These are phyloP conservation scores for Claviceps cyperi DNA, from an alignment of 2,329 filamentous ascomycete species.

Conservation along the genomic window DNA sequence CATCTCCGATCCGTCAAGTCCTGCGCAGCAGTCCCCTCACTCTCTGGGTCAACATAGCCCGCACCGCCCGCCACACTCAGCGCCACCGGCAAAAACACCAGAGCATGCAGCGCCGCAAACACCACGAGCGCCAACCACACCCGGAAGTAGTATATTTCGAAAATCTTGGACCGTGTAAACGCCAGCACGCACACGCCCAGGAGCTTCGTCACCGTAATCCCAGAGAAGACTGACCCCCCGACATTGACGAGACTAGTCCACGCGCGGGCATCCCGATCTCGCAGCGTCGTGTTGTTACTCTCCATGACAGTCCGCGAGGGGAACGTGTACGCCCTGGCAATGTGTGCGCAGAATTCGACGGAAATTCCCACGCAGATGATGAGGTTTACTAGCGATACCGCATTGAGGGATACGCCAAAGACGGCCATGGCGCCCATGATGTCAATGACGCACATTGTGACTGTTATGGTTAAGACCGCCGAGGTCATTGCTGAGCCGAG, in stretches of 20 bases:
- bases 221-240: constrained; percentile 84
- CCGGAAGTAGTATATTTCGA: constrained; percentile 98
- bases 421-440: constrained; percentile 93
- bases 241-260: constrained; percentile 94
- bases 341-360: constrained; percentile 95
- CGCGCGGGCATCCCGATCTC: constrained; percentile 68
- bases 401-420: constrained; percentile 79
- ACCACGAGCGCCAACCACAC: constrained; percentile 88
- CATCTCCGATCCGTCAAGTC: constrained; percentile 71
- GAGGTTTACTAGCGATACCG: constrained; percentile 86
- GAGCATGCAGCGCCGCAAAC: constrained; percentile 75
- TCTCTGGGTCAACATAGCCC: constrained; percentile 78
- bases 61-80: constrained; percentile 74
- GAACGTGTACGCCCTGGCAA: constrained; percentile 92
- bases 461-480: constrained; percentile 68
- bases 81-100: constrained; percentile 83
- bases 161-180: constrained; percentile 94
- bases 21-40: constrained; percentile 76
- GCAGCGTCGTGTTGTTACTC: constrained; percentile 57
- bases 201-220: constrained; percentile 91
- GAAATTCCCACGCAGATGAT: constrained; percentile 95
- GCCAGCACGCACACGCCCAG: constrained; percentile 83
- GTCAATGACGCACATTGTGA: constrained; percentile 85
- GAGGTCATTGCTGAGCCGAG: constrained; percentile 76
- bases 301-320: constrained; percentile 73